Percentiles rank a stretch among this genome's conserved stretches.
Conservation (phyloP, 2,329 filamentous ascomycete species). For the Nemania diffusa region DNA sequence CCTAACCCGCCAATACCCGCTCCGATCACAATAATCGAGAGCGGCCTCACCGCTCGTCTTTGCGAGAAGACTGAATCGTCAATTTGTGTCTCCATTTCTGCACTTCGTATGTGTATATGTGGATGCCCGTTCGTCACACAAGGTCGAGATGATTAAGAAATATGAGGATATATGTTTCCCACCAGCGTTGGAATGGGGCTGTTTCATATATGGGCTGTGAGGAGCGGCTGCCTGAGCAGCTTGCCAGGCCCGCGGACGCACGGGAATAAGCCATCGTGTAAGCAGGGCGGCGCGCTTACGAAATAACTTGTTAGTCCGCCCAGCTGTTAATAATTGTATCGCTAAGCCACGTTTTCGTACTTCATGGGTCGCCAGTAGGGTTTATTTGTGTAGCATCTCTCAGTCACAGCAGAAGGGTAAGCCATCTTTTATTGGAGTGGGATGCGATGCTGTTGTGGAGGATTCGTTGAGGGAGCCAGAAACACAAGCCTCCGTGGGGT, state of each 20-base stretch:
- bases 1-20: slow-evolving; percentile 57
- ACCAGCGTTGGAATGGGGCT: neutral
- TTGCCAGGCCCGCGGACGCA: neutral
- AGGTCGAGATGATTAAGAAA: neutral
- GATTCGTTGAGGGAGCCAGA: neutral
- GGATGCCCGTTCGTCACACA: neutral
- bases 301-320: neutral
- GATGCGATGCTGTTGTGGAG: neutral
- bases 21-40: slow-evolving; percentile 49
- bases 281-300: slow-evolving; percentile 16
- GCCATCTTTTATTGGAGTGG: neutral
- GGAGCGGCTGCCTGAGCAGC: neutral
- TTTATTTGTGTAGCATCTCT: neutral
- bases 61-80: slow-evolving; percentile 24
- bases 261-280: slow-evolving; percentile 13
- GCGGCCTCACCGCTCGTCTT: slow-evolving; percentile 28
- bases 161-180: neutral
- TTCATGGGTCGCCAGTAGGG: neutral
- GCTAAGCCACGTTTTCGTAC: neutral
- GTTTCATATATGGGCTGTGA: neutral
- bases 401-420: neutral
- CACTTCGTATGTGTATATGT: too few relatives aligned
- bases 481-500: neutral
- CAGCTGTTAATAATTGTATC: neutral
- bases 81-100: slow-evolving; percentile 17